Conservation (phyloP, 2,329 filamentous ascomycete genomes). For the Coleophoma cylindrospora region DNA sequence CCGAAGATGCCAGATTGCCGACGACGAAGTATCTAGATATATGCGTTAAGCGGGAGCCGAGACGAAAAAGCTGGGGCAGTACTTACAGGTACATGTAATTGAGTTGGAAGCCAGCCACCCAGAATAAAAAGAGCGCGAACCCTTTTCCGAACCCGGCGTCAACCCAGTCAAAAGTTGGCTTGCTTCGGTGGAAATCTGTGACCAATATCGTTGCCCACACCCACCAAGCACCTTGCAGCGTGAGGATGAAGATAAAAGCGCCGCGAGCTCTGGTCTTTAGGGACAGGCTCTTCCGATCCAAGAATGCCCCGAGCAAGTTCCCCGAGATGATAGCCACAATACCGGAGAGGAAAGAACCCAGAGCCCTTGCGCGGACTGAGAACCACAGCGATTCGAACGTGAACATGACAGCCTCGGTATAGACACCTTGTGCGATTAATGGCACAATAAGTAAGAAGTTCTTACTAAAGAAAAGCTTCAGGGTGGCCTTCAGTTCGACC, state of each 20-base stretch:
- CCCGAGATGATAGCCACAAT: slow-evolving; percentile 61
- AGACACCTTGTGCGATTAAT: slow-evolving; percentile 67
- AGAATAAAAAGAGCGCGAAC: slow-evolving; percentile 64
- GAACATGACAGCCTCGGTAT: slow-evolving; percentile 67
- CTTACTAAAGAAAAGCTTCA: slow-evolving; percentile 52
- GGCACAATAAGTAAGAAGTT: slow-evolving; percentile 61
- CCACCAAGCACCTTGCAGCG: slow-evolving; percentile 65
- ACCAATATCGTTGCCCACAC: slow-evolving; percentile 64
- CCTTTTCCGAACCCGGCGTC: slow-evolving; percentile 58
- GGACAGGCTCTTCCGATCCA: slow-evolving; percentile 16
- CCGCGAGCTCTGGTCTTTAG: slow-evolving; percentile 20
- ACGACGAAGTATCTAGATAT: slow-evolving; percentile 60
- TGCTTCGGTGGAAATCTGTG: slow-evolving; percentile 50
- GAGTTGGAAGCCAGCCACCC: slow-evolving; percentile 63
- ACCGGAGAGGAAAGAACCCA: slow-evolving; percentile 67
- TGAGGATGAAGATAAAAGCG: slow-evolving; percentile 22
- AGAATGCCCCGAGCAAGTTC: slow-evolving; percentile 52
- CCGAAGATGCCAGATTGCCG: slow-evolving; percentile 54
- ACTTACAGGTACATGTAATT: slow-evolving; percentile 67
- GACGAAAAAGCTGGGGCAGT: neutral
- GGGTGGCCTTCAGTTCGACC: slow-evolving; percentile 55
- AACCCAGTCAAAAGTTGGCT: slow-evolving; percentile 62
- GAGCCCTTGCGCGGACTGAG: slow-evolving; percentile 60
- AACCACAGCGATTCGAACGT: slow-evolving; percentile 68
- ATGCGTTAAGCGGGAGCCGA: neutral